Conservation (phyloP, 2,329 filamentous ascomycete species). For the Leptosphaerulina australis region DNA sequence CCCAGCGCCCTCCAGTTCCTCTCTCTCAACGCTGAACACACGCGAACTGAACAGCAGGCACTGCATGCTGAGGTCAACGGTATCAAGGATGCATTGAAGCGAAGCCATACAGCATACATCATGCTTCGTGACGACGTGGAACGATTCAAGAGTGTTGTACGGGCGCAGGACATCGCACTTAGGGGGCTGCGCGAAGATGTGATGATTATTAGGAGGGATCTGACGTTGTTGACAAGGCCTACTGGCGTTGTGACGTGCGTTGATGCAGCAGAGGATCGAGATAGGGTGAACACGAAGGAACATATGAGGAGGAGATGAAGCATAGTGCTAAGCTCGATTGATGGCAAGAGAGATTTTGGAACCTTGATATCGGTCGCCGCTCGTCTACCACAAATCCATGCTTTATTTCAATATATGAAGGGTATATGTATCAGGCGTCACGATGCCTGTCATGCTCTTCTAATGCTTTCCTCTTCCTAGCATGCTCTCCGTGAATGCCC, state of each 20-base stretch:
- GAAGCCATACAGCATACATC: neutral
- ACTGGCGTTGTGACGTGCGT: neutral
- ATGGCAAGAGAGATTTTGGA: neutral
- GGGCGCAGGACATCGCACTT: neutral
- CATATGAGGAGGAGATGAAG: neutral
- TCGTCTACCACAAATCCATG: neutral
- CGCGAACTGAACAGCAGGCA: slow-evolving; percentile 1
- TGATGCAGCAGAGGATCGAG: neutral
- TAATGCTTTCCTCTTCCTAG: slow-evolving; percentile 38
- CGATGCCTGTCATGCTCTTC: slow-evolving; percentile 41
- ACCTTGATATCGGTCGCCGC: neutral
- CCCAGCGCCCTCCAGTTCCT: slow-evolving; percentile 1
- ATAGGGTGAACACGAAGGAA: neutral
- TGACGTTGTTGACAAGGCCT: neutral
- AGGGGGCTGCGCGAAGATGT: neutral
- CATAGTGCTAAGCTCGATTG: neutral
- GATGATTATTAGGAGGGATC: neutral
- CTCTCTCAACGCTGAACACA: neutral
- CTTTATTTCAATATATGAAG: neutral
- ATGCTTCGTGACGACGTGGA: slow-evolving; percentile 7
- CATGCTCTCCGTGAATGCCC: slow-evolving; percentile 67
- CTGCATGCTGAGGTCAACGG: neutral
- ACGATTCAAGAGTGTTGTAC: slow-evolving; percentile 1
- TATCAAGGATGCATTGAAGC: neutral
- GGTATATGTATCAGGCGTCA: slow-evolving; percentile 26